A percentile compares a stretch with the other conserved stretches of the same genome.
phyloP scores from a whole-genome alignment of 768 basidiomycete species.

The Chalciporus chontae region DNA sequence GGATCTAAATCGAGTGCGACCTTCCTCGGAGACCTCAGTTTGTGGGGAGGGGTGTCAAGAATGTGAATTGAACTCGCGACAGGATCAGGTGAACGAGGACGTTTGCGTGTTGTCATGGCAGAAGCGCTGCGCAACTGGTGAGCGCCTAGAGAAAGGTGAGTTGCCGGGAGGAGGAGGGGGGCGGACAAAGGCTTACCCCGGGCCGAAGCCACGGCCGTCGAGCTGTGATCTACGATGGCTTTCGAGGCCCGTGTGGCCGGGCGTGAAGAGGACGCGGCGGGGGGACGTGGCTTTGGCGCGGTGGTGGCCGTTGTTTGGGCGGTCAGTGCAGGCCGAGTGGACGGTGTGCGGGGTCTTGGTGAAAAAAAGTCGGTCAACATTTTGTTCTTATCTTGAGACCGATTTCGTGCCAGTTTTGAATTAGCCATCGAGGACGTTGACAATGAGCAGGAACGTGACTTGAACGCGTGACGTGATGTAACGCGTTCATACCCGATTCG shows the following conservation, averaged over 20 bases:
- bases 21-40: constrained; percentile 20
- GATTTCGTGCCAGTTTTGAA: constrained; percentile 19
- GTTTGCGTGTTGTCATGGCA: constrained; percentile 21
- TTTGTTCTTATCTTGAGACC: constrained; percentile 15
- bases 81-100: constrained; percentile 23
- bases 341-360: constrained; percentile 25
- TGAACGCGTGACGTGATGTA: constrained; percentile 13
- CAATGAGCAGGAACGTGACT: constrained; percentile 5
- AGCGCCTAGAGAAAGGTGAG: constrained; percentile 14
- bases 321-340: constrained; percentile 3
- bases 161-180: not conserved
- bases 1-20: constrained; percentile 7
- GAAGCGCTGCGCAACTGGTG: constrained; percentile 9
- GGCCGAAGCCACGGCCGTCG: not conserved
- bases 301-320: not conserved
- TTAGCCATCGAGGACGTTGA: not conserved
- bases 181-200: constrained; percentile 17
- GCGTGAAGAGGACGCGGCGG: constrained; percentile 2
- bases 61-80: not conserved
- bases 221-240: not conserved
- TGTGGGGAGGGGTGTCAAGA: constrained; percentile 7
- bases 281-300: constrained; percentile 14
- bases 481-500: constrained; percentile 5
- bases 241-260: constrained; percentile 10
- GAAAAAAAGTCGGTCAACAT: constrained; percentile 47